Conservation (phyloP, 2,329 filamentous ascomycete genomes). For the Monosporascus cannonballus region DNA sequence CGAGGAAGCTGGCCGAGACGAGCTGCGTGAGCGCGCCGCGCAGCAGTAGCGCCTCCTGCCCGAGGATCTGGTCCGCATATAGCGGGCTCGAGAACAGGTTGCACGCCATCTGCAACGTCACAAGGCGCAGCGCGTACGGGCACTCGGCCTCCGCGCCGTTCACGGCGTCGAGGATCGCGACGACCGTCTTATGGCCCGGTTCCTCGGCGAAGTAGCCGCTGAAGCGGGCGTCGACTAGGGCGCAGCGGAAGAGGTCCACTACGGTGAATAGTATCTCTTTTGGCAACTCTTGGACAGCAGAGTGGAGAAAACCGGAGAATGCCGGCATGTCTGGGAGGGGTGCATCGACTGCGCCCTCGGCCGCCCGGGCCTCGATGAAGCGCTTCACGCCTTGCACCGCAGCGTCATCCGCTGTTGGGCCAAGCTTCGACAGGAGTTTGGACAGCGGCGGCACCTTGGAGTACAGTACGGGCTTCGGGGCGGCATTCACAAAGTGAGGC, state of each 20-base stretch:
- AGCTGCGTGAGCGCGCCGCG: slow-evolving; percentile 59
- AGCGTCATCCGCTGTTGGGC: slow-evolving; percentile 45
- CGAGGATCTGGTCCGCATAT: slow-evolving; percentile 59
- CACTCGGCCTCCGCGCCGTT: slow-evolving; percentile 46
- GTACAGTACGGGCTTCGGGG: slow-evolving; percentile 64
- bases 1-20: slow-evolving; percentile 72
- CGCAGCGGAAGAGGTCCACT: slow-evolving; percentile 77
- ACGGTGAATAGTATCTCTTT: slow-evolving; percentile 67
- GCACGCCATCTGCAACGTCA: slow-evolving; percentile 75
- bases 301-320: slow-evolving; percentile 57
- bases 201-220: slow-evolving; percentile 82
- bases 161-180: slow-evolving; percentile 54
- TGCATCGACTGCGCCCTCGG: slow-evolving; percentile 55
- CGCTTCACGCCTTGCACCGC: slow-evolving; percentile 58
- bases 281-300: slow-evolving; percentile 50
- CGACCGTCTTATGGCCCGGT: slow-evolving; percentile 54
- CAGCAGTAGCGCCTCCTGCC: slow-evolving; percentile 35
- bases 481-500: slow-evolving; percentile 60
- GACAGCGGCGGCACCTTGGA: slow-evolving; percentile 74
- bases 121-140: slow-evolving; percentile 77
- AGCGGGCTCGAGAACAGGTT: slow-evolving; percentile 77
- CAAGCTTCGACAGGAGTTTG: slow-evolving; percentile 78
- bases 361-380: slow-evolving; percentile 62
- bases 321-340: slow-evolving; percentile 63
- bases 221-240: slow-evolving; percentile 70